Evolutionary conservation across 202 grass and related monocot genomes (phyloP).

Genomic region (Elaeis oleifera): DNA sequence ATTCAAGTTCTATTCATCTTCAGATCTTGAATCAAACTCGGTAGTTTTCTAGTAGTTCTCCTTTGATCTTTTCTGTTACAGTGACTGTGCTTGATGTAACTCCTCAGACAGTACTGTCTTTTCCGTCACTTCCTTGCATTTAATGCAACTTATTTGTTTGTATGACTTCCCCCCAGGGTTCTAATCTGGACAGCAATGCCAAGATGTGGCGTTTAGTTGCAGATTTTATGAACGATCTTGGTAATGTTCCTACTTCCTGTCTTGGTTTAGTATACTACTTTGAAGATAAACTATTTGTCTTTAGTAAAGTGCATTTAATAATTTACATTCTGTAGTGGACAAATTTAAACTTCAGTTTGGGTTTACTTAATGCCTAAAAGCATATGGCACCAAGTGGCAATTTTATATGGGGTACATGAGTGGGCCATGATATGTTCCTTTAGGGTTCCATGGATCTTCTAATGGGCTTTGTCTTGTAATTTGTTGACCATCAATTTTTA

Average conservation of each 20-base stretch:
- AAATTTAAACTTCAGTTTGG: too few relatives aligned
- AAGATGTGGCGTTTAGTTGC: constrained; percentile 95
- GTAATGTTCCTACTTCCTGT: constrained; percentile 28
- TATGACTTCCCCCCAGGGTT: constrained; percentile 46
- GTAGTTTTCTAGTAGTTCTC: background rate
- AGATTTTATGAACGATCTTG: constrained; percentile 98
- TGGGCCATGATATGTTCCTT: too few relatives aligned
- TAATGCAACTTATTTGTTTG: background rate
- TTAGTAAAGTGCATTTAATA: too few relatives aligned
- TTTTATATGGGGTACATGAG: too few relatives aligned
- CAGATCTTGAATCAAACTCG: constrained; percentile 4
- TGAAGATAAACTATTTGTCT: too few relatives aligned
- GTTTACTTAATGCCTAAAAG: background rate
- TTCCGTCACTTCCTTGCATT: background rate
- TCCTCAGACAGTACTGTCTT: background rate
- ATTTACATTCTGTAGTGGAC: too few relatives aligned
- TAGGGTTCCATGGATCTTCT: too few relatives aligned
- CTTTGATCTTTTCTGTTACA: too few relatives aligned
- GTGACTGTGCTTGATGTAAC: background rate
- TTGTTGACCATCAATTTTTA: too few relatives aligned
- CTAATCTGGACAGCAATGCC: constrained; percentile 85
- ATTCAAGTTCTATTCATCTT: constrained; percentile 2
- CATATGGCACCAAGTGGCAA: too few relatives aligned
- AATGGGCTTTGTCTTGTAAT: too few relatives aligned
- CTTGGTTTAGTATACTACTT: background rate